Evolutionary conservation across 371 early-diverging fungal species (phyloP), one percentile per base, ranked within the genome.

Genomic region (Parasitella parasitica): DNA sequence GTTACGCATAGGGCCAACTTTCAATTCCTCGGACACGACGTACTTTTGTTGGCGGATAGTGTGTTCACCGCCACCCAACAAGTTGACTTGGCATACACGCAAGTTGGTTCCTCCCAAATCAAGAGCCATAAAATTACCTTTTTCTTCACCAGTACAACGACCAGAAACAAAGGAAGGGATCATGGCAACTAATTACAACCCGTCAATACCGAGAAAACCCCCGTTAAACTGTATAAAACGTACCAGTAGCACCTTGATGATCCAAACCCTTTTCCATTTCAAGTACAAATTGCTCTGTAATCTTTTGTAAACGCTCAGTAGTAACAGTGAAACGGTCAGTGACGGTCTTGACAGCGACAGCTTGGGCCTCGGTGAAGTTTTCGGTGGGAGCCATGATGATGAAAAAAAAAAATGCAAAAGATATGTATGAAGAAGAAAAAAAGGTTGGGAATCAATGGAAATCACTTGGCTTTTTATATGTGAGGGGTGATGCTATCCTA

Each of bases 71-170:
- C 82, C 68, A 36, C 95, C 95, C 50, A 85, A 73, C 30, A 97
- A 84, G 30, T 75, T 78, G 18, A 96, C 88, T 57, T 87, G 83
- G 68, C 93, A 94, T 3, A 97, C 93, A 28, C 98, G 89, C 61
- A 97, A 82, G 70, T 96, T 93, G 63, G 96, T 93, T 48, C 98
- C 97, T 54, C 97, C 98, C 24, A 97, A 77, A 76, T 97, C 97
- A 53, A 97, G 82, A 13, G 95, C 95, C 54, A 97, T 81, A 71
- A 84, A 94, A n/a, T 81, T 77, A 54, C 96, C 97, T 30, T 71
- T 84, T 72, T 96, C 96, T 61, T 85, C 72, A 52, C 95, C 95
- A 15, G 84, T 88, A 30, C 95, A 95, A 18, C 86, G 79, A 28
- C 86, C 81, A 32, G 83, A 75, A 55, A 97, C 94, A 78, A 83